Percentiles rank a stretch among this genome's conserved stretches.
Conservation (phyloP, 345 rosid species). For the Hypericum perforatum region DNA sequence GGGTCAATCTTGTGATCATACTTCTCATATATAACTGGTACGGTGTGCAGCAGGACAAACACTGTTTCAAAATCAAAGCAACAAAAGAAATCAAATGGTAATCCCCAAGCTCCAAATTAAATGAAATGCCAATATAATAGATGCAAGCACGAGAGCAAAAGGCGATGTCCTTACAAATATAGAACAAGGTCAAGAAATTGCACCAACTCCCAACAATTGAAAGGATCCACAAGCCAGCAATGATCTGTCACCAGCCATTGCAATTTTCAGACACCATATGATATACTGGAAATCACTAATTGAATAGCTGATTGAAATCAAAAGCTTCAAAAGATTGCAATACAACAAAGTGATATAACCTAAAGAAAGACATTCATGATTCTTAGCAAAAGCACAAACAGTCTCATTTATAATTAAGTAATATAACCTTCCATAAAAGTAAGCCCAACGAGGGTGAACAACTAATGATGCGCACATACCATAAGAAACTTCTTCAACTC, state of each 20-base stretch:
- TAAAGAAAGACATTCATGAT: too few species aligned
- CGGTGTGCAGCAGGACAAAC: conserved; percentile 2
- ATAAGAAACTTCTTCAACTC: conserved; percentile 57
- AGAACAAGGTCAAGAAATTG: conserved; percentile 84
- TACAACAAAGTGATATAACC: too few species aligned
- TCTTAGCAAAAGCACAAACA: too few species aligned
- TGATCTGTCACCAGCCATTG: conserved; percentile 27
- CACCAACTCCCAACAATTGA: conserved; percentile 66
- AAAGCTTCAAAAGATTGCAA: too few species aligned
- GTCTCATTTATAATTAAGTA: too few species aligned
- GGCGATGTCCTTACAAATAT: conserved; percentile 39
- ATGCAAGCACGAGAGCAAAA: background rate
- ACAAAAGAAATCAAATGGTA: conserved; percentile 1
- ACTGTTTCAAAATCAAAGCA: conserved; percentile 1
- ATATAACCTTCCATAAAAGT: too few species aligned
- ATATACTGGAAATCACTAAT: too few species aligned
- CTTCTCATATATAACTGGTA: conserved; percentile 2
- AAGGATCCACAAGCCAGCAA: conserved; percentile 56
- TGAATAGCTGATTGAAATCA: too few species aligned
- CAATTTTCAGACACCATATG: too few species aligned
- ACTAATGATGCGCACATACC: conserved; percentile 28
- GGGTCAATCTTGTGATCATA: conserved; percentile 2
- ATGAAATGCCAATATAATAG: background rate
- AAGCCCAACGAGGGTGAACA: background rate
- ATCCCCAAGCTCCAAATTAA: too few species aligned